Evolutionary conservation across 441 rosid species (phyloP), one percentile per base, ranked within the genome.

Genomic region (Eugenia klotzschiana): DNA sequence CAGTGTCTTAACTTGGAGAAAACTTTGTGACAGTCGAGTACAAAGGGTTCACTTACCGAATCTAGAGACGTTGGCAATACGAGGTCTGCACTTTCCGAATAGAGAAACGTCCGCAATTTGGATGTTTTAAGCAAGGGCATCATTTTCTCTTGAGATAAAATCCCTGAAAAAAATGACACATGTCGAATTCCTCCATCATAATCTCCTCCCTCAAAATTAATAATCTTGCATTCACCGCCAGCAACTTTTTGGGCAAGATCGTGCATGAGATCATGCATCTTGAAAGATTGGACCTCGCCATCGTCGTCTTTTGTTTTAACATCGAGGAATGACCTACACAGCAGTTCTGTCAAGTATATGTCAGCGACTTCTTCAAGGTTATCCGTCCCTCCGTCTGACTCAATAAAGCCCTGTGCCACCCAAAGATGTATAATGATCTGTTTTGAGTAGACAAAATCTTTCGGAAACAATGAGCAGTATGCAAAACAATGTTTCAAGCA

Each of bases 281-380:
- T 60, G 23, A 60, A 60, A 27, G 0, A 0, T 8, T 1, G 0
- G 2, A 60, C 23, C 23, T 16, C 0, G 1, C 1, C 58, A 54
- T 54, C 2, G 0, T 8, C 0, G 3, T 20, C 0, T 60, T 0
- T 29, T 0, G 0, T 3, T 0, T 8, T 0, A 60, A 1, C 13
- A 4, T 60, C 73, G 1, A 60, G 12, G 13, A 60, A 29, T 26
- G 73, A 60, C 73, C 43, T 1, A 40, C 8, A 6, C 8, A 40
- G 43, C 43, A 40, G 8, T 40, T 40, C 43, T 40, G 43, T 40
- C 8, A 40, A 5, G 43, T 40, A 40, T 40, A 5, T 40, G 8
- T 40, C 8, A 6, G 43, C 43, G 43, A 40, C 43, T 8, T 40
- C 43, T 40, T 40, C 43, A 40, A 40, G 43, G 43, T 40, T 40